phyloP scores from a whole-genome alignment of 2,329 filamentous ascomycete genomes.

The Decorospora gaudefroyi region DNA sequence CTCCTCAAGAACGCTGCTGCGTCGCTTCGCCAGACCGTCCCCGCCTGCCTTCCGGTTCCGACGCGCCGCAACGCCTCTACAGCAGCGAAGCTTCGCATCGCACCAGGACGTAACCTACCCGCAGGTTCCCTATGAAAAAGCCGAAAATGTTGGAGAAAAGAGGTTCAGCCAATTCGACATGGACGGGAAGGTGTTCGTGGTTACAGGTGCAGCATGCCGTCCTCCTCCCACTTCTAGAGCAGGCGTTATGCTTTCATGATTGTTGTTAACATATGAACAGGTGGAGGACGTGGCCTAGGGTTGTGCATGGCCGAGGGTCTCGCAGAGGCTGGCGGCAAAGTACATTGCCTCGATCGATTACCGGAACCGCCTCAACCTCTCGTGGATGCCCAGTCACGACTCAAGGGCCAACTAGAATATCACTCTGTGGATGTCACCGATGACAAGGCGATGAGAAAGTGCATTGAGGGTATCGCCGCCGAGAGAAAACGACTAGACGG shows the following conservation, averaged over 20 bases:
- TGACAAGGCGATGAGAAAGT: conserved; percentile 64
- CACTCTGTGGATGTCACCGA: conserved; percentile 78
- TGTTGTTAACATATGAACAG: conserved; percentile 50
- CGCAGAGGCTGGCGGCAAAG: conserved; percentile 72
- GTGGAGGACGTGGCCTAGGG: conserved; percentile 71
- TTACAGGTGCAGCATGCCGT: conserved; percentile 67
- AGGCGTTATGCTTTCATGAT: conserved; percentile 35
- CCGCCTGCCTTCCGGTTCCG: conserved; percentile 9
- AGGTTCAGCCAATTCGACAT: conserved; percentile 38
- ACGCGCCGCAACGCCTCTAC: conserved; percentile 4
- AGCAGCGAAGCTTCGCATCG: conserved; percentile 15
- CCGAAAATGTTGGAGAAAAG: conserved; percentile 23
- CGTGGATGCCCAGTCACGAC: conserved; percentile 63
- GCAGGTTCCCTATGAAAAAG: conserved; percentile 26
- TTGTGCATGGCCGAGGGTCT: conserved; percentile 72
- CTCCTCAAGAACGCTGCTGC: conserved; percentile 9
- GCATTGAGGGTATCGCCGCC: conserved; percentile 69
- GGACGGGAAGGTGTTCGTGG: conserved; percentile 49
- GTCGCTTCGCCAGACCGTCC: conserved; percentile 13
- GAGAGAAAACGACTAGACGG: conserved; percentile 75
- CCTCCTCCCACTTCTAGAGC: conserved; percentile 56
- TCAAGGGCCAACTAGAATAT: conserved; percentile 68
- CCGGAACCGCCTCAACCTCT: conserved; percentile 63
- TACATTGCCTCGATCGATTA: conserved; percentile 68
- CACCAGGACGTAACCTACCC: conserved; percentile 16